Evolutionary conservation across 768 basidiomycete species (phyloP).

Genomic region (Boletus speciosus): DNA sequence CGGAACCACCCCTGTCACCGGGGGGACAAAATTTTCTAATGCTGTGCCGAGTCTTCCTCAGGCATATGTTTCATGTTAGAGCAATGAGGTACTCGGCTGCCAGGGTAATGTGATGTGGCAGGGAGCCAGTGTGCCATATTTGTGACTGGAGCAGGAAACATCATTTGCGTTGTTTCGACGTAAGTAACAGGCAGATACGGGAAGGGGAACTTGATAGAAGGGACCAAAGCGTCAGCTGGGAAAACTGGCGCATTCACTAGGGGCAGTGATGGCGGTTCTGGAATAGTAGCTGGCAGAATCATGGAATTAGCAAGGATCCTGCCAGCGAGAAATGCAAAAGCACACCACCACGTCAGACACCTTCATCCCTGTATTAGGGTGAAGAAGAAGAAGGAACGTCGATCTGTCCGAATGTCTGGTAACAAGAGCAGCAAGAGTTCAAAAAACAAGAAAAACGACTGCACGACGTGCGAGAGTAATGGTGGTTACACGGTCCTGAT

Average conservation of each 20-base stretch:
- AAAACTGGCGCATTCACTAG: neutral
- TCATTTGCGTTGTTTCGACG: neutral
- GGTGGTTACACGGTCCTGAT: neutral
- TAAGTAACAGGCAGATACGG: neutral
- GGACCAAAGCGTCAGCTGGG: neutral
- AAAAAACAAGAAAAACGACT: neutral
- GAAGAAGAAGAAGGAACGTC: neutral
- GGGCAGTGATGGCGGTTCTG: neutral
- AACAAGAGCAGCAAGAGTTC: constrained; percentile 1
- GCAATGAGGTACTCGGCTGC: constrained; percentile 5
- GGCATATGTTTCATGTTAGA: constrained; percentile 7
- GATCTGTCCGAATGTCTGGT: neutral
- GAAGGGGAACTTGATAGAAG: neutral
- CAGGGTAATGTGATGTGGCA: neutral
- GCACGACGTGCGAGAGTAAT: neutral
- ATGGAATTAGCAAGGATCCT: constrained; percentile 2
- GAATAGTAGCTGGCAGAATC: neutral
- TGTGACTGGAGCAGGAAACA: neutral
- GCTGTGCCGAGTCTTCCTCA: constrained; percentile 18
- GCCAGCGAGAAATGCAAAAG: neutral
- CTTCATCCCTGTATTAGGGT: neutral
- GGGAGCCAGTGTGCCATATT: neutral
- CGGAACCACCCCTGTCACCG: constrained; percentile 18
- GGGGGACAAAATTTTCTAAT: constrained; percentile 18
- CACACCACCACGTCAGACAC: constrained; percentile 12